Evolutionary conservation across 1,139 yeast genomes (phyloP), one percentile per base, ranked within the genome.

Genomic region (Kazachstania sp.): DNA sequence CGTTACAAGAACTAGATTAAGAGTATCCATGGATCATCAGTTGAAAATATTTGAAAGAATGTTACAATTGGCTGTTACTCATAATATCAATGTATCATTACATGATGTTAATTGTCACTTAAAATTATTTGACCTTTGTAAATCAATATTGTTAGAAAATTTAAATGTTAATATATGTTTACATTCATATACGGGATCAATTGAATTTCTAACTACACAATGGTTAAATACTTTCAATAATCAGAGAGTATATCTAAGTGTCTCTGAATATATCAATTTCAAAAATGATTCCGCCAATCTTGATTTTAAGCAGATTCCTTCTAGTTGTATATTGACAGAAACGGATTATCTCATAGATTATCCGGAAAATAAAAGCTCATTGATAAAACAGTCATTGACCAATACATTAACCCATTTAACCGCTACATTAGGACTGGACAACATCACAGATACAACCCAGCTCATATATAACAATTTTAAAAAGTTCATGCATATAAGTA

Each of bases 31-130:
- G 65, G 71, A 66, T 0, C 97, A 92, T 63, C 98, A 92, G 60
- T 50, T 64, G 18, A 51, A 48, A 0, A 63, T 92, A 0, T 73
- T 88, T 41, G 56, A 59, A 3, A 55, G 60, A 1, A 85, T 83
- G 52, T 61, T 87, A 23, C 57, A 62, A 2, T 49, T 86, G 12
- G 95, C 95, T 0, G 61, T 66, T 15, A 62, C 69, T 37, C 56
- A 68, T 18, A 49, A 64, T 0, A 63, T 76, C 19, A 79, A 86
- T 0, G 77, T 85, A 0, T 86, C 96, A 1, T 54, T 92, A 0
- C 98, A 92, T 60, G 85, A 90, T 54, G 98, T 92, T 2, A 84
- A 82, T 55, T 79, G 84, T 8, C 90, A 83, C 56, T 86, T 86
- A 1, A 60, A 69, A 9, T 59, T 85, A 23, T 78, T 68, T 48